These are phyloP conservation scores for Petunia hybrid DNA, from an alignment of 305 asterid genomes.

Conservation along the genomic window DNA sequence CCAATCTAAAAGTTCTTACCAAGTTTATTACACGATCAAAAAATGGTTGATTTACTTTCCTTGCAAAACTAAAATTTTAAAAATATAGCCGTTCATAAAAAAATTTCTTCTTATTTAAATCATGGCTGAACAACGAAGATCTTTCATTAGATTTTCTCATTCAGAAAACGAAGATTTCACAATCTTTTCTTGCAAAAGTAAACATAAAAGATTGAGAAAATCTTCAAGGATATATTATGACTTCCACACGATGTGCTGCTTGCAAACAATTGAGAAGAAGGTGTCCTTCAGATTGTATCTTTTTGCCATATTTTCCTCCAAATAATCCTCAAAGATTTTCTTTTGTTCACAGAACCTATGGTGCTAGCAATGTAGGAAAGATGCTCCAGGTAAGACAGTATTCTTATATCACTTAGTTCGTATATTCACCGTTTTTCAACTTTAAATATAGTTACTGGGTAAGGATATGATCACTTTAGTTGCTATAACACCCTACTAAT, in stretches of 20 bases:
- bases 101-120: background rate
- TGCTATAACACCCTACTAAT: too few species aligned
- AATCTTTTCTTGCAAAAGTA: background rate
- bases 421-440: background rate
- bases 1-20: background rate
- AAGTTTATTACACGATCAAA: constrained; percentile 20
- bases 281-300: constrained; percentile 51
- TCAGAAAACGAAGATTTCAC: background rate
- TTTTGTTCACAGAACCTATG: constrained; percentile 49
- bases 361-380: constrained; percentile 45
- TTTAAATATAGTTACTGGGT: too few species aligned
- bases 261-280: constrained; percentile 49
- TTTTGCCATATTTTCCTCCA: constrained; percentile 54
- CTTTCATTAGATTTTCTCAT: background rate
- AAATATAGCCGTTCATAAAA: constrained; percentile 33
- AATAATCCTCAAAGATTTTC: constrained; percentile 50
- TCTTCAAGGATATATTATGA: constrained; percentile 20
- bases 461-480: too few species aligned
- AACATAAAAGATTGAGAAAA: constrained; percentile 6
- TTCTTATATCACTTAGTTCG: background rate
- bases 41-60: constrained; percentile 21
- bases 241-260: constrained; percentile 46
- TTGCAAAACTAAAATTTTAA: background rate
- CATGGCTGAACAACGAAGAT: background rate
- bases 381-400: constrained; percentile 43